phyloP scores from a whole-genome alignment of 192 early-diverging fungal species.

The Chytriomyces sp. region DNA sequence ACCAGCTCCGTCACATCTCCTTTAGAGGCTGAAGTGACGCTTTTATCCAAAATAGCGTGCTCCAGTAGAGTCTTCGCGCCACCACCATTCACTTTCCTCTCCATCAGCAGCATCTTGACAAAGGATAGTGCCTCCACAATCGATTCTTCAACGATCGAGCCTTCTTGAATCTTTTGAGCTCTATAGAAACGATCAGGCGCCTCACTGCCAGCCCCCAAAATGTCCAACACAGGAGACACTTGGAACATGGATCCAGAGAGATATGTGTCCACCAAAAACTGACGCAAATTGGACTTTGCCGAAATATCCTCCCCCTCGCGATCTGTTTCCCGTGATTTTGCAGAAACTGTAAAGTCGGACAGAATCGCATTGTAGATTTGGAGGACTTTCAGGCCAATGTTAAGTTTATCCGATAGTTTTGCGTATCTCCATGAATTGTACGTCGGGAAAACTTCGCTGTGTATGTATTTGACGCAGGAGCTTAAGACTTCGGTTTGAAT shows the following conservation, averaged over 20 bases:
- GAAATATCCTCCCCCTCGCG: constrained; percentile 12
- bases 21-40: constrained; percentile 8
- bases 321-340: not conserved
- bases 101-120: constrained; percentile 44
- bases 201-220: constrained; percentile 40
- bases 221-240: constrained; percentile 47
- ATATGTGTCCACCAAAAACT: constrained; percentile 39
- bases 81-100: constrained; percentile 25
- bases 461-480: constrained; percentile 48
- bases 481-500: constrained; percentile 43
- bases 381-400: constrained; percentile 45
- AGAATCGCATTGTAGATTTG: constrained; percentile 55
- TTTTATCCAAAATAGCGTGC: constrained; percentile 52
- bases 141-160: constrained; percentile 38
- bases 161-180: constrained; percentile 19
- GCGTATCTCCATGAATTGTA: constrained; percentile 52
- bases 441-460: constrained; percentile 51
- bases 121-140: constrained; percentile 47
- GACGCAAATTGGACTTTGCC: constrained; percentile 21
- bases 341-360: constrained; percentile 37
- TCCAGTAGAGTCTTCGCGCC: constrained; percentile 45
- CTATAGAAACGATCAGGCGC: constrained; percentile 36
- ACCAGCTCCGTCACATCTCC: constrained; percentile 45
- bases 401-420: constrained; percentile 43
- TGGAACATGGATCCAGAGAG: constrained; percentile 47